These are phyloP conservation scores for Pleurotus eryngii DNA, from an alignment of 768 basidiomycete genomes.

Conservation along the genomic window DNA sequence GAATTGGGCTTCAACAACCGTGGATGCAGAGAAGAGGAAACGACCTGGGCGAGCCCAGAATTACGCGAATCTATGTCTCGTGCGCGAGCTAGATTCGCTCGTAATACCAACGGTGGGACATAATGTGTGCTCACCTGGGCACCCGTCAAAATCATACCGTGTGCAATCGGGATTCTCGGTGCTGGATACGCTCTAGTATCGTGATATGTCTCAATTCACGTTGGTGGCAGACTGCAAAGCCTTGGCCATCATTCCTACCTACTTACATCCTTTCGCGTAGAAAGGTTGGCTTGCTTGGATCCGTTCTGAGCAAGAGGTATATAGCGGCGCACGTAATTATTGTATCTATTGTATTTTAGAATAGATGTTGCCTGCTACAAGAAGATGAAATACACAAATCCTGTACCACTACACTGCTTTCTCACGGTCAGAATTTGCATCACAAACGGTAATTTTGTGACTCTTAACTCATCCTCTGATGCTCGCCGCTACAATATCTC, in stretches of 20 bases:
- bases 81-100: conserved; percentile 44
- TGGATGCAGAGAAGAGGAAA: conserved; percentile 42
- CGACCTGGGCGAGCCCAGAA: conserved; percentile 59
- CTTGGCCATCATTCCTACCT: too few relatives aligned
- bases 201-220: too few relatives aligned
- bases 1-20: conserved; percentile 17
- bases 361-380: conserved; percentile 1
- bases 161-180: too few relatives aligned
- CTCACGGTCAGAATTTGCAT: neutral
- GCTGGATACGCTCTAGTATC: too few relatives aligned
- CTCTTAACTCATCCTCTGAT: too few relatives aligned
- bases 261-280: neutral
- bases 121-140: neutral
- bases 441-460: too few relatives aligned
- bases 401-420: neutral
- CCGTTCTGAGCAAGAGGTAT: neutral
- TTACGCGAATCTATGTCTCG: conserved; percentile 69
- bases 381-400: neutral
- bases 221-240: too few relatives aligned
- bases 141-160: too few relatives aligned
- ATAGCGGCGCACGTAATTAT: conserved; percentile 7
- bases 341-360: conserved; percentile 5
- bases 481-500: too few relatives aligned
- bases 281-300: neutral
- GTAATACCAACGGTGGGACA: conserved; percentile 12